Evolutionary conservation across 805 yeast species (phyloP).

Genomic region (Wickerhamomyces hampshirensis): DNA sequence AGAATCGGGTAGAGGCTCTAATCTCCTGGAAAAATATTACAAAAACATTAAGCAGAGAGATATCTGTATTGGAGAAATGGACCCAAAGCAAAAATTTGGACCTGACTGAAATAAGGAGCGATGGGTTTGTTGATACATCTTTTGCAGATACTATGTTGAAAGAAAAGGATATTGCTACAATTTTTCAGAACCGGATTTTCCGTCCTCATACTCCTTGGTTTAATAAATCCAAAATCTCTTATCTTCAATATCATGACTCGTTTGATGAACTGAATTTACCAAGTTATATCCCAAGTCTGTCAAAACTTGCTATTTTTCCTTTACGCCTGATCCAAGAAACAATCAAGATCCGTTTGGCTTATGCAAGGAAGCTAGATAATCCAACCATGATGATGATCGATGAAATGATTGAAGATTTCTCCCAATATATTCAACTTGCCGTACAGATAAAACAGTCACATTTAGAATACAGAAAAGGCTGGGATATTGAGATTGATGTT

Average conservation of each 20-base stretch:
- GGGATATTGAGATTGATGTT: conserved; percentile 65
- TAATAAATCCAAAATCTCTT: conserved; percentile 71
- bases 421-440: conserved; percentile 69
- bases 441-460: conserved; percentile 68
- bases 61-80: conserved; percentile 64
- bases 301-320: conserved; percentile 70
- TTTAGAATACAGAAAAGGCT: conserved; percentile 51
- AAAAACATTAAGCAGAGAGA: conserved; percentile 58
- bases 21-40: conserved; percentile 81
- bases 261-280: conserved; percentile 72
- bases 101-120: conserved; percentile 38
- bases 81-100: conserved; percentile 80
- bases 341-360: conserved; percentile 64
- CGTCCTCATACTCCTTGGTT: conserved; percentile 75
- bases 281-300: conserved; percentile 59
- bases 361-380: conserved; percentile 71
- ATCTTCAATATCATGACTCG: conserved; percentile 52
- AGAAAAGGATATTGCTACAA: conserved; percentile 67
- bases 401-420: conserved; percentile 84
- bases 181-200: conserved; percentile 67
- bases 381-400: conserved; percentile 97
- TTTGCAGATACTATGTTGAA: conserved; percentile 82
- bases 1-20: conserved; percentile 64
- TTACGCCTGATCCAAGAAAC: conserved; percentile 74
- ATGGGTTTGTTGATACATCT: conserved; percentile 53